Conservation (phyloP, 768 basidiomycete species). For the Macrolepiota dolichaula region DNA sequence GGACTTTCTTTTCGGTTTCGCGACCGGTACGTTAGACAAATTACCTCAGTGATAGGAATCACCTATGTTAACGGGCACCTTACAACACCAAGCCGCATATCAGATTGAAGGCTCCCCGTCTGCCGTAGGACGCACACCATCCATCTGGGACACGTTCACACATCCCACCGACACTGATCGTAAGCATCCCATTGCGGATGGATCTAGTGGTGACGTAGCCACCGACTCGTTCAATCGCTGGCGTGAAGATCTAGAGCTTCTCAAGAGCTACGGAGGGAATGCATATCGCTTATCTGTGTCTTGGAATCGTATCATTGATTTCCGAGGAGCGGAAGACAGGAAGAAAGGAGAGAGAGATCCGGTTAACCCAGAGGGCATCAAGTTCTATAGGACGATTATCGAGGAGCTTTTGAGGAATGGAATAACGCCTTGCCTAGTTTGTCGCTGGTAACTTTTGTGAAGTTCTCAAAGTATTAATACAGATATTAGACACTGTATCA, state of each 20-base stretch:
- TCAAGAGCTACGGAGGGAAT: conserved; percentile 62
- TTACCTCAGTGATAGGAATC: background rate
- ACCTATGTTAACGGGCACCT: background rate
- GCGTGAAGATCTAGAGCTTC: conserved; percentile 61
- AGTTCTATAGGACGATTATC: conserved; percentile 64
- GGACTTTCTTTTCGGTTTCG: conserved; percentile 32
- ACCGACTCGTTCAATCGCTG: conserved; percentile 41
- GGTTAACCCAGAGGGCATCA: conserved; percentile 60
- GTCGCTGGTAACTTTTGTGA: background rate
- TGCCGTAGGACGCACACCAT: conserved; percentile 53
- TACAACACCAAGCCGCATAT: conserved; percentile 45
- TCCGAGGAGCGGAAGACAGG: conserved; percentile 11
- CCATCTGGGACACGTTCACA: conserved; percentile 75
- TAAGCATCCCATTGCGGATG: conserved; percentile 51
- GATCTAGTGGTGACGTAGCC: conserved; percentile 60
- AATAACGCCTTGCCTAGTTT: conserved; percentile 64
- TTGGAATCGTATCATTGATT: conserved; percentile 71
- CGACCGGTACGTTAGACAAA: conserved; percentile 24
- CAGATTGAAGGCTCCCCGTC: conserved; percentile 70
- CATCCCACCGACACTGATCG: conserved; percentile 33
- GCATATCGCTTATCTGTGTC: conserved; percentile 74
- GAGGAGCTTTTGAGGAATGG: conserved; percentile 57
- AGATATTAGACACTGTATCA: conserved; percentile 58
- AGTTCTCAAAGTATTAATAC: background rate
- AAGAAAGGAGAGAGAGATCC: conserved; percentile 47